Evolutionary conservation across 1,284 basidiomycete genomes (phyloP).

Genomic region (Neotropicomus parvogracilis): DNA sequence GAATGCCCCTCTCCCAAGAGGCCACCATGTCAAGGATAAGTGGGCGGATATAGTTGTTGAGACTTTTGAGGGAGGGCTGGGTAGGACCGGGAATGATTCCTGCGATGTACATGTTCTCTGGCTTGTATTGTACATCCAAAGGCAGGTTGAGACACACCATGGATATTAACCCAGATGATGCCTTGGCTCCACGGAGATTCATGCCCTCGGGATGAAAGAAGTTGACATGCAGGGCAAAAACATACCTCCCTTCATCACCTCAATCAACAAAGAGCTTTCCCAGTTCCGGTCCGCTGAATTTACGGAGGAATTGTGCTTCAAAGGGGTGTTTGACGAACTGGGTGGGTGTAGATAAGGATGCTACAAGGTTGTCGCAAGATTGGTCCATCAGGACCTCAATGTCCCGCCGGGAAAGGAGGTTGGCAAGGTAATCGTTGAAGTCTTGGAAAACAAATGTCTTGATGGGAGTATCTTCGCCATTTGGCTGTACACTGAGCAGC

Average conservation of each 20-base stretch:
- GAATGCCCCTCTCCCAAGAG: slow-evolving; percentile 10
- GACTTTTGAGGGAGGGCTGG: neutral
- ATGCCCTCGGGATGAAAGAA: neutral
- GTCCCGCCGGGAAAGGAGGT: neutral
- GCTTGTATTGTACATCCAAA: neutral
- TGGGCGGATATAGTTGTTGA: neutral
- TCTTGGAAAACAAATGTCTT: neutral
- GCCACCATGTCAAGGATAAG: neutral
- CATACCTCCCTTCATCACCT: neutral
- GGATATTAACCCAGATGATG: neutral
- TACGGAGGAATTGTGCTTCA: neutral
- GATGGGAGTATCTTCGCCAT: neutral
- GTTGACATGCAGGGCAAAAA: neutral
- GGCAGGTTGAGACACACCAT: neutral
- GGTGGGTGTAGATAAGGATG: neutral
- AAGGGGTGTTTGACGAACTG: neutral
- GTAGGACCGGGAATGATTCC: neutral
- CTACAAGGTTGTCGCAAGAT: neutral
- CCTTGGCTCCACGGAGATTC: neutral
- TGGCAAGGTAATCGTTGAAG: slow-evolving; percentile 3
- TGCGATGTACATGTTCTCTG: neutral
- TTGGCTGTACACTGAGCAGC: neutral
- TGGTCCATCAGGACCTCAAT: slow-evolving; percentile 2
- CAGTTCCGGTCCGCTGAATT: neutral
- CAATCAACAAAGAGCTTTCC: neutral